Conservation (phyloP, 2,329 filamentous ascomycete species). For the Sarocladium brachiariae region DNA sequence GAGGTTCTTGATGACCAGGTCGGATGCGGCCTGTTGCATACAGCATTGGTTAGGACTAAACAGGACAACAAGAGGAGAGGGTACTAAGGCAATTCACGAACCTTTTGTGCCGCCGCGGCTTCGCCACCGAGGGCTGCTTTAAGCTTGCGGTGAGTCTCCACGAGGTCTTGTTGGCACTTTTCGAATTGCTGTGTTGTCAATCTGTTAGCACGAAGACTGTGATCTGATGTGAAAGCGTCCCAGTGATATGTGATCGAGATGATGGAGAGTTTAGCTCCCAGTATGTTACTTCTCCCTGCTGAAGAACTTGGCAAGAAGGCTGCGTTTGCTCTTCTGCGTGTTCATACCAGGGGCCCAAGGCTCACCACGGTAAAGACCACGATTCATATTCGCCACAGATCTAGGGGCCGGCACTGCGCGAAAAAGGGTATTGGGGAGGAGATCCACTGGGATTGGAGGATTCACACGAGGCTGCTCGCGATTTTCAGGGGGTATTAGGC, state of each 20-base stretch:
- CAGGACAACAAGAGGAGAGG: conserved; percentile 5
- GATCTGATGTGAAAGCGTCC: neutral
- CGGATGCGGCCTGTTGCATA: conserved; percentile 43
- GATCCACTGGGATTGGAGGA: neutral
- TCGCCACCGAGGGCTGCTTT: conserved; percentile 46
- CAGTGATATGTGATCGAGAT: neutral
- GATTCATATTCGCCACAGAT: neutral
- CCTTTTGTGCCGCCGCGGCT: conserved; percentile 44
- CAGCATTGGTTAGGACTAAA: conserved; percentile 8
- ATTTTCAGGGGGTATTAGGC: neutral
- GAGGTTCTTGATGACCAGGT: conserved; percentile 58
- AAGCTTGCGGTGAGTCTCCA: conserved; percentile 47
- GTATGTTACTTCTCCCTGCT: neutral
- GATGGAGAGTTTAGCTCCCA: neutral
- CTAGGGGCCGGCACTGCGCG: neutral
- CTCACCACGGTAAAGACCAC: neutral
- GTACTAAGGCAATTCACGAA: conserved; percentile 26
- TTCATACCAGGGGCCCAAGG: neutral
- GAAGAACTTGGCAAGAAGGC: neutral
- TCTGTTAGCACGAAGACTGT: neutral
- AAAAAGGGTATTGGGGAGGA: neutral
- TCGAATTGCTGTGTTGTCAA: conserved; percentile 44
- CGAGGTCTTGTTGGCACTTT: conserved; percentile 48
- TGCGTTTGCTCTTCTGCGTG: neutral
- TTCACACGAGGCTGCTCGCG: neutral